Base-by-base conservation (phyloP, 345 rosid species). In the Balakata baccata region DNA sequence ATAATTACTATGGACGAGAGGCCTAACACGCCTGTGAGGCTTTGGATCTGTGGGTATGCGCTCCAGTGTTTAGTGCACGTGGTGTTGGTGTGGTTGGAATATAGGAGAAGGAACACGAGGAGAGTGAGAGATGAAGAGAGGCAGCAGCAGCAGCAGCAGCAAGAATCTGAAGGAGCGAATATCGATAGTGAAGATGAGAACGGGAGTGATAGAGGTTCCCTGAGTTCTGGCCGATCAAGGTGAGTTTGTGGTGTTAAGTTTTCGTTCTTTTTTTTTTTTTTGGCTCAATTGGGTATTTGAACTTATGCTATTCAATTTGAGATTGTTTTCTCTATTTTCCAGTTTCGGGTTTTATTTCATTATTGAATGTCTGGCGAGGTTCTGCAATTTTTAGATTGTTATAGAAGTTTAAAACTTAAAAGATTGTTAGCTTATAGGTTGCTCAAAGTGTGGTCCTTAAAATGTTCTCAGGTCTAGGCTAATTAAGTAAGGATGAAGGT, bases 21-120 rank as follows among this genome's bases (percentile, higher is more conserved):
- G 50, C 93, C 99, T 2, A 85, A 84, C 69, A 85, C 92, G 53
- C 98, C 88, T 22, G 77, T 94, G 38, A 79, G 98, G 77, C 63
- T 92, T 58, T 94, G 98, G 98, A 92, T 94, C 85, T 92, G 94
- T 54, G 98, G 92, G 45, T 94, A 94, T 72, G 95, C 88, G 66
- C 66, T 88, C 71, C 98, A 92, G 91, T 92, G 98, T 79, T 78
- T 90, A 84, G 85, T 92, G 53, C 99, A 95, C 69, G 86, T 92
- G 76, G 93, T 89, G 66, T 77, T 95, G 78, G 99, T 95, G 60
- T 95, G 92, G 97, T 72, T 89, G 75, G 98, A 92, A 85, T 95
- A 82, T 70, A 77, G 93, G 87, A 85, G 87, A 71, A 86, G 98
- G 84, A 89, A 75, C 77, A 18, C 52, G 22, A 78, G 86, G 54